Base-by-base conservation (phyloP, 495 filamentous ascomycete genomes). In the Wilcoxina mikolae region DNA sequence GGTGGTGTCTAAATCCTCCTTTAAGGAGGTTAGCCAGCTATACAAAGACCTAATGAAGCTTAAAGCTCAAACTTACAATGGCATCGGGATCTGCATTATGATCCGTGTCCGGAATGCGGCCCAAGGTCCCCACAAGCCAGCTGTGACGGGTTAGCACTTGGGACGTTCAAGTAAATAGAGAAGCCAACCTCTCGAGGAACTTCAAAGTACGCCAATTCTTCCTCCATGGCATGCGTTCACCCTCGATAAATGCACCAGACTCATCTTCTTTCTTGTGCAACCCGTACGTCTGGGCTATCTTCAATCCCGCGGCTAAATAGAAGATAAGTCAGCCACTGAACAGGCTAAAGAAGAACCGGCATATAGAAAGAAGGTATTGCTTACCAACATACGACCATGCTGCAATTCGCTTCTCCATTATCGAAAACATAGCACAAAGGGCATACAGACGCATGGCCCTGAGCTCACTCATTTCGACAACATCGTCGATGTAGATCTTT, bases 361-460 rank as follows among this genome's bases (percentile, higher is more conserved):
- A 35, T 45, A 45, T 22, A n/a, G 15, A 45, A n/a, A n/a, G n/a
- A 1, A 46, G 22, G 43, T 12, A 17, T 18, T 1, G 24, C n/a
- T 20, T 46, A 46, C 43, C 43, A 46, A 46, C 26, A n/a, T 50
- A 50, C 4, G 47, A 50, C 47, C 20, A 27, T 12, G 47, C 47
- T 12, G 26, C 47, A 22, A 50, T 27, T 22, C 27, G 11, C 27
- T 50, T 50, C 15, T 50, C 47, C 22, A 50, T 50, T 10, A 50
- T 50, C 15, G 47, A 50, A 29, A 18, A 50, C 47, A 50, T 26
- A 3, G 22, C 47, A 25, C 47, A 50, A 10, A 27, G 24, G 20
- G 47, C 26, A 31, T 50, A 50, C 2, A 50, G 10, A 3, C 47
- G 11, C 22, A 50, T 50, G n/a, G 26, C 47, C 4, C 47, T 3